Percentiles rank a stretch among this genome's conserved stretches.
These are phyloP conservation scores for Dillenia turbinata DNA, from an alignment of 164 flowering plant species.

Conservation along the genomic window DNA sequence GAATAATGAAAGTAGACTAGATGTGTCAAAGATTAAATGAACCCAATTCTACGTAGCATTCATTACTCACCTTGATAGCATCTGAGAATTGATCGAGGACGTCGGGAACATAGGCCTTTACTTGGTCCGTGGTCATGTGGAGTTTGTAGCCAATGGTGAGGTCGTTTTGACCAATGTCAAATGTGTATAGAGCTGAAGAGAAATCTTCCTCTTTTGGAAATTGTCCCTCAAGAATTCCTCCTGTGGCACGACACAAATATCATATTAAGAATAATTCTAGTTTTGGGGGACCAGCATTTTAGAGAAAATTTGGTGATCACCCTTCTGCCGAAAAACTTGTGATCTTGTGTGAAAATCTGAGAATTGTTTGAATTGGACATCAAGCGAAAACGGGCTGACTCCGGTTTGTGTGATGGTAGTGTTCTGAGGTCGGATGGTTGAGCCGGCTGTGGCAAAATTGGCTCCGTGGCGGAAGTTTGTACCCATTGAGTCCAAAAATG, in stretches of 20 bases:
- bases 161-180: conserved; percentile 61
- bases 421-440: conserved; percentile 43
- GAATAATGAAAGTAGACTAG: no score
- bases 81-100: conserved; percentile 27
- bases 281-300: no score
- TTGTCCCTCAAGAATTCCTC: conserved; percentile 25
- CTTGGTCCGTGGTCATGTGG: conserved; percentile 35
- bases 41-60: no score
- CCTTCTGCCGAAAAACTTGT: conserved; percentile 23
- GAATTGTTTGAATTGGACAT: conserved; percentile 37
- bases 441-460: conserved; percentile 56
- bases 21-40: no score
- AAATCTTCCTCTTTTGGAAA: conserved; percentile 39
- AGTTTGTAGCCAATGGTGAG: conserved; percentile 32
- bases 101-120: conserved; percentile 40
- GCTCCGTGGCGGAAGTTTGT: conserved; percentile 43
- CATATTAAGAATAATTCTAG: background rate
- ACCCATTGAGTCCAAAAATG: conserved; percentile 45
- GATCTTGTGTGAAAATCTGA: conserved; percentile 35
- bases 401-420: conserved; percentile 42
- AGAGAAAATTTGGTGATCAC: background rate
- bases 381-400: conserved; percentile 45
- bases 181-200: conserved; percentile 40
- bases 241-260: conserved; percentile 12
- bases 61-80: conserved; percentile 30